Evolutionary conservation across 2,329 filamentous ascomycete species (phyloP).

Genomic region (Corynespora cassiicola): DNA sequence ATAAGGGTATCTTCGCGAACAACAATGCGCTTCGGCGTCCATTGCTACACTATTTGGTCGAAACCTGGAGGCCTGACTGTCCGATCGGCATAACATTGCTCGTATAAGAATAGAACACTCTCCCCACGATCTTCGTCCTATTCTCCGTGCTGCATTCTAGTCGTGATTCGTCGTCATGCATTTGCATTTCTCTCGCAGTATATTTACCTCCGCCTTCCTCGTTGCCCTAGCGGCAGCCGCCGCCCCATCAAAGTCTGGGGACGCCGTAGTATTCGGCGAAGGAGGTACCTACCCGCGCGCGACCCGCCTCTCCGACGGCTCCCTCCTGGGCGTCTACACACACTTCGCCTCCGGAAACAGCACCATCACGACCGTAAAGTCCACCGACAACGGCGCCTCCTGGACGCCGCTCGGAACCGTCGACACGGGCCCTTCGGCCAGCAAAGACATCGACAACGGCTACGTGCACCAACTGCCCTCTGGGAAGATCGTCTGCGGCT

Average conservation of each 20-base stretch:
- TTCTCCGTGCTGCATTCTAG: too few species aligned
- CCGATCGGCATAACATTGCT: too few species aligned
- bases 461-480: constrained; percentile 42
- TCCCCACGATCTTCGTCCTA: too few species aligned
- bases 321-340: constrained; percentile 38
- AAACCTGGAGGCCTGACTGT: too few species aligned
- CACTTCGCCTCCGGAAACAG: constrained; percentile 22
- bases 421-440: constrained; percentile 7
- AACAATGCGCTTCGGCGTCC: too few species aligned
- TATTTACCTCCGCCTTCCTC: constrained; percentile 2
- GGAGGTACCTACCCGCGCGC: constrained; percentile 41
- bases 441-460: constrained; percentile 32
- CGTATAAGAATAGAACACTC: too few species aligned
- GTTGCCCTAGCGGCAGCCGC: constrained; percentile 2
- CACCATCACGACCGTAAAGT: constrained; percentile 21
- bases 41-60: too few species aligned
- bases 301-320: constrained; percentile 33
- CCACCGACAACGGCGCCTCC: constrained; percentile 42
- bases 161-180: too few species aligned
- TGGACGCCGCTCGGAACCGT: constrained; percentile 12
- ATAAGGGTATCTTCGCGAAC: too few species aligned
- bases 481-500: constrained; percentile 39
- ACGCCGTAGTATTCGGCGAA: constrained; percentile 21
- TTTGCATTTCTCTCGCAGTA: too few species aligned
- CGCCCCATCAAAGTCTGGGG: constrained; percentile 18